Percentiles rank a stretch among this genome's conserved stretches.
Conservation (phyloP, 352 stramenopile genomes). For the Phytopythium vexans region DNA sequence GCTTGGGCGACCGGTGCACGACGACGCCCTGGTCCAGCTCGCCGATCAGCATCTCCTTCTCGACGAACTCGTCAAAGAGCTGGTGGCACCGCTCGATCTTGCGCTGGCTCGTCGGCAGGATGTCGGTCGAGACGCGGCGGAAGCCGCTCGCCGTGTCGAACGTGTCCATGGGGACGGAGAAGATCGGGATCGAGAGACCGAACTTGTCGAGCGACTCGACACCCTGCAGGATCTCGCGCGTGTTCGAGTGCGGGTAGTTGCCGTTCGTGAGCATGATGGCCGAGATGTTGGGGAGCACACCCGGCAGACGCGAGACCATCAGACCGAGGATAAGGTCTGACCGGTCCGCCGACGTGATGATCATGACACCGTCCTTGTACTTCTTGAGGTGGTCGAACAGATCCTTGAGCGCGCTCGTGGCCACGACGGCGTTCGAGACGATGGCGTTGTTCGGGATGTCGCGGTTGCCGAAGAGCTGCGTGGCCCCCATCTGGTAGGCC, state of each 20-base stretch:
- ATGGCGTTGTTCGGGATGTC: conserved; percentile 69
- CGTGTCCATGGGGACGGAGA: conserved; percentile 58
- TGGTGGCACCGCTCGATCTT: conserved; percentile 71
- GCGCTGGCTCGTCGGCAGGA: conserved; percentile 59
- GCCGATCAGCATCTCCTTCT: conserved; percentile 62
- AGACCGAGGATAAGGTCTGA: conserved; percentile 72
- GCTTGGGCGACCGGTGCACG: conserved; percentile 69
- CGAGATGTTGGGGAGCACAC: conserved; percentile 61
- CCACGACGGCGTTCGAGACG: conserved; percentile 62
- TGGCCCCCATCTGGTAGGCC: conserved; percentile 56
- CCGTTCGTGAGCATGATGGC: conserved; percentile 77
- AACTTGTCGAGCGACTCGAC: conserved; percentile 67
- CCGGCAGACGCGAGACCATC: conserved; percentile 61
- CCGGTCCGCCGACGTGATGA: conserved; percentile 77
- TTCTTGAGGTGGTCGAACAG: conserved; percentile 76
- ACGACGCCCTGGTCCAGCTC: conserved; percentile 61
- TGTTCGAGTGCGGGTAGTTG: conserved; percentile 72
- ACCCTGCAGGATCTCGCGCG: conserved; percentile 64
- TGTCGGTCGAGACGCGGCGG: conserved; percentile 56
- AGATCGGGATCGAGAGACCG: conserved; percentile 71
- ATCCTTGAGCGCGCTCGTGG: conserved; percentile 68
- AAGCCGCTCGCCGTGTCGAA: conserved; percentile 60
- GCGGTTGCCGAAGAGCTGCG: conserved; percentile 55
- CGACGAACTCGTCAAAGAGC: conserved; percentile 64
- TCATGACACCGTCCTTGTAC: conserved; percentile 66